Evolutionary conservation across 768 basidiomycete genomes (phyloP).

Genomic region (Lactarius akahatsu): DNA sequence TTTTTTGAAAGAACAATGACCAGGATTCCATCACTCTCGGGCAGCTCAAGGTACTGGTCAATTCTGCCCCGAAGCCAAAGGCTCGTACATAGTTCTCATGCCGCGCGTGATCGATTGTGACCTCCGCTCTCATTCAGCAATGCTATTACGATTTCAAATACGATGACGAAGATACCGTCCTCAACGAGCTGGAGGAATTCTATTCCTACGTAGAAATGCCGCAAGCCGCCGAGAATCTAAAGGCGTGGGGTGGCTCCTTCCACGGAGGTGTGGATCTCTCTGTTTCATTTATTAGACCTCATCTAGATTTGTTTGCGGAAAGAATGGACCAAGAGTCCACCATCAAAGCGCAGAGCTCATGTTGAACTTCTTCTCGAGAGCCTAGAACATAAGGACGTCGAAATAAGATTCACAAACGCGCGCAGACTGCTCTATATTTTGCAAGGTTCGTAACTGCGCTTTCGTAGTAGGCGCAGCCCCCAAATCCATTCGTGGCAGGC

Average conservation of each 20-base stretch:
- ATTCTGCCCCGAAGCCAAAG: conserved; percentile 71
- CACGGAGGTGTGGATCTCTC: conserved; percentile 54
- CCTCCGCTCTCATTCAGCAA: conserved; percentile 51
- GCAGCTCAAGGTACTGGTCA: conserved; percentile 74
- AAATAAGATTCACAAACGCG: conserved; percentile 83
- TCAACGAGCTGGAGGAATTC: conserved; percentile 97
- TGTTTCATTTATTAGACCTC: conserved; percentile 17
- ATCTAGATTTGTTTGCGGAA: conserved; percentile 26
- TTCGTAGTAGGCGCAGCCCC: conserved; percentile 16
- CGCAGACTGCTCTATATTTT: conserved; percentile 86
- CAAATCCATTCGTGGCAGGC: conserved; percentile 45
- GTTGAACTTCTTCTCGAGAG: conserved; percentile 82
- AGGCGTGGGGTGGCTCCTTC: conserved; percentile 86
- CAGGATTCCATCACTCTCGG: conserved; percentile 78
- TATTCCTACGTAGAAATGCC: conserved; percentile 96
- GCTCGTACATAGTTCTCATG: conserved; percentile 39
- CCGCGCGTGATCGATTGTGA: conserved; percentile 1
- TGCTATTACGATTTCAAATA: conserved; percentile 89
- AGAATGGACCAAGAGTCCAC: conserved; percentile 80
- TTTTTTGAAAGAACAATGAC: conserved; percentile 33
- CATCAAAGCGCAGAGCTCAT: conserved; percentile 63
- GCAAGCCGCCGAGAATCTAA: conserved; percentile 82
- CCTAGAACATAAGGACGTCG: conserved; percentile 82
- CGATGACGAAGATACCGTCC: conserved; percentile 93
- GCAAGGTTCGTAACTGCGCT: conserved; percentile 59